These are phyloP conservation scores for Paraphoma chrysanthemicola DNA, from an alignment of 2,329 filamentous ascomycete species.

Conservation along the genomic window DNA sequence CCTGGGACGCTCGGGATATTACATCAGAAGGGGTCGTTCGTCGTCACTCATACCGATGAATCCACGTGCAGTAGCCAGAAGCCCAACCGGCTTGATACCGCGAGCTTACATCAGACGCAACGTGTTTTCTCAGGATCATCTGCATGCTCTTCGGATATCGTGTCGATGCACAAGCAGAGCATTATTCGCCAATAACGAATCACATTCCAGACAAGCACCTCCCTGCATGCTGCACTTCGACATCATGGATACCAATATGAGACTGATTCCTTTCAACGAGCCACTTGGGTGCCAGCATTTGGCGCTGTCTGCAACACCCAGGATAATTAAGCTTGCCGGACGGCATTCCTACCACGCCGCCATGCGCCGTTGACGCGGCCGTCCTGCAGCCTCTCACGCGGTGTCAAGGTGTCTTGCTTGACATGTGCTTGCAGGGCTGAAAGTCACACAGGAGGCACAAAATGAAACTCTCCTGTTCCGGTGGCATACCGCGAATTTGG, in stretches of 20 bases:
- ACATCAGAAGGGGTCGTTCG: conserved; percentile 8
- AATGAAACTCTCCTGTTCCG: conserved; percentile 6
- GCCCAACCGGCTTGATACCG: conserved; percentile 31
- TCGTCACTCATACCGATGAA: conserved; percentile 3
- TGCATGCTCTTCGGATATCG: neutral
- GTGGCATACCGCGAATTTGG: conserved; percentile 10
- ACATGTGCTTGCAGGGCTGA: conserved; percentile 10
- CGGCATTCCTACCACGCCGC: conserved; percentile 27
- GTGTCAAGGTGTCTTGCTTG: conserved; percentile 13
- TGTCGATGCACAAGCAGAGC: neutral
- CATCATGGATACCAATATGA: conserved; percentile 1
- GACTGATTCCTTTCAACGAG: neutral
- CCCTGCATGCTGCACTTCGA: conserved; percentile 1
- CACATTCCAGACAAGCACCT: neutral
- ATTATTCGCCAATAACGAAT: neutral
- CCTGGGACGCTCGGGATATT: conserved; percentile 8
- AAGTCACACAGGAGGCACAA: conserved; percentile 16
- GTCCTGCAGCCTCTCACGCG: conserved; percentile 24
- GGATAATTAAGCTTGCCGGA: conserved; percentile 24
- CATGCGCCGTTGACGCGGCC: conserved; percentile 29
- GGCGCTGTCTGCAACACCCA: neutral
- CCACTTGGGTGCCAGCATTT: neutral
- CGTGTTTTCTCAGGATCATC: neutral
- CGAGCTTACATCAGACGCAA: conserved; percentile 16
- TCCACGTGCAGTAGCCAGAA: conserved; percentile 1